phyloP scores from a whole-genome alignment of 495 filamentous ascomycete species.

The Staphylotrichum tortipilum region DNA sequence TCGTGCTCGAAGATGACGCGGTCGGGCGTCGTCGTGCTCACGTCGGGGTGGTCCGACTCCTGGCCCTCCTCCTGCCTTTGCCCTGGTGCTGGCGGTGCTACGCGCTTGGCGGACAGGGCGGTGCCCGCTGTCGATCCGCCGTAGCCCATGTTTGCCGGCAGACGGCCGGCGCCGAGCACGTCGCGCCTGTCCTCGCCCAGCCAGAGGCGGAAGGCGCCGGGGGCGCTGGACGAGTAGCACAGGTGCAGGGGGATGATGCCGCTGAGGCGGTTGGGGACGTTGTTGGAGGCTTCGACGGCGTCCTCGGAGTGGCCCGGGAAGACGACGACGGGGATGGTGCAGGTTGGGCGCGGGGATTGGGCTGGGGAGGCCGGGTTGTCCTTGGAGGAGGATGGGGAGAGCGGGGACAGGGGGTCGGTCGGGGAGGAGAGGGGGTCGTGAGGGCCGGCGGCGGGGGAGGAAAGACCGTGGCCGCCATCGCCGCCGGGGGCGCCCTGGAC shows the following conservation, averaged over 20 bases:
- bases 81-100: too few relatives aligned
- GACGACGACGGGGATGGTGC: constrained; percentile 23
- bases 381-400: too few relatives aligned
- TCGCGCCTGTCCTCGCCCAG: constrained; percentile 37
- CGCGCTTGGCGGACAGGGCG: too few relatives aligned
- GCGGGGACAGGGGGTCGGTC: too few relatives aligned
- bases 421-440: too few relatives aligned
- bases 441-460: too few relatives aligned
- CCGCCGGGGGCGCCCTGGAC: constrained; percentile 12
- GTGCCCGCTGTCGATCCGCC: too few relatives aligned
- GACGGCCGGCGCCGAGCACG: constrained; percentile 31
- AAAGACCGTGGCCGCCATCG: not conserved
- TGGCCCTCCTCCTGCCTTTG: not conserved
- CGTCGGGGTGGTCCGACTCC: not conserved
- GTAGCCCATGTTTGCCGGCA: constrained; percentile 33
- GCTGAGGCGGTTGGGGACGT: constrained; percentile 26
- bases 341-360: constrained; percentile 14
- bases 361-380: too few relatives aligned
- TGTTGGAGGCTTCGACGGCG: not conserved
- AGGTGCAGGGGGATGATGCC: constrained; percentile 37
- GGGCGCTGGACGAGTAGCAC: constrained; percentile 35
- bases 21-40: constrained; percentile 1
- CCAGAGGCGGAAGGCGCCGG: constrained; percentile 29
- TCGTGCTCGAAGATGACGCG: constrained; percentile 20
- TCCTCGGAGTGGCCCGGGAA: constrained; percentile 13